phyloP scores from a whole-genome alignment of 2,329 filamentous ascomycete genomes.

The Sporothrix luriei region DNA sequence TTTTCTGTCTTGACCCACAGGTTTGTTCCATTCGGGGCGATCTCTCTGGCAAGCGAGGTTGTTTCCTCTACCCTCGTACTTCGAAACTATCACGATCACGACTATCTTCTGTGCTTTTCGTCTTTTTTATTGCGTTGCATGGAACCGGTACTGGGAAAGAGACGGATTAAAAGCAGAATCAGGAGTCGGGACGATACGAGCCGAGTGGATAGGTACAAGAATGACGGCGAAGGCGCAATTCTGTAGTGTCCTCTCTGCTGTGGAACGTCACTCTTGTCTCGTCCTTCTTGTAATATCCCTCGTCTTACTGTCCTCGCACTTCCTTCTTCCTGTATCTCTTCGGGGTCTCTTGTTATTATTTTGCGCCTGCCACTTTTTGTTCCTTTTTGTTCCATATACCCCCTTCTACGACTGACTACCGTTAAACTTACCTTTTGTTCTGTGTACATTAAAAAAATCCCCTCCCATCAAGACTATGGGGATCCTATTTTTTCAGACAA shows the following conservation, averaged over 20 bases:
- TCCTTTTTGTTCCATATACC: conserved; percentile 1
- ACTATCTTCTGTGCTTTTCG: conserved; percentile 20
- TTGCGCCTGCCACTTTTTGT: background rate
- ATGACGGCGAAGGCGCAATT: background rate
- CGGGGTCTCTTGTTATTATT: background rate
- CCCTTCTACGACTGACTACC: background rate
- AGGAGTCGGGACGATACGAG: background rate
- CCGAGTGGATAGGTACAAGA: background rate
- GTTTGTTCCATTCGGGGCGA: background rate
- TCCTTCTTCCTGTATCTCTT: conserved; percentile 10
- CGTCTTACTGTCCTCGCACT: background rate
- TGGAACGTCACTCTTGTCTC: background rate
- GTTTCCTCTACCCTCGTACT: background rate
- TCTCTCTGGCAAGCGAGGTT: conserved; percentile 13
- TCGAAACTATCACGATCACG: conserved; percentile 1
- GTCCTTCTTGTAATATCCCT: background rate
- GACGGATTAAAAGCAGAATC: background rate
- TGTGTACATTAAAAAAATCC: background rate
- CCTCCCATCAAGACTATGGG: background rate
- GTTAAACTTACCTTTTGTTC: background rate
- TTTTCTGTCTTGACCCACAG: background rate
- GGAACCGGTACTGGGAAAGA: conserved; percentile 20
- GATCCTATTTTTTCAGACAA: background rate
- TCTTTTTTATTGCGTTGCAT: background rate
- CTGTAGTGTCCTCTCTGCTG: conserved; percentile 1